Conservation (phyloP, 1,139 yeast species). For the Yamadazyma buinensis region DNA sequence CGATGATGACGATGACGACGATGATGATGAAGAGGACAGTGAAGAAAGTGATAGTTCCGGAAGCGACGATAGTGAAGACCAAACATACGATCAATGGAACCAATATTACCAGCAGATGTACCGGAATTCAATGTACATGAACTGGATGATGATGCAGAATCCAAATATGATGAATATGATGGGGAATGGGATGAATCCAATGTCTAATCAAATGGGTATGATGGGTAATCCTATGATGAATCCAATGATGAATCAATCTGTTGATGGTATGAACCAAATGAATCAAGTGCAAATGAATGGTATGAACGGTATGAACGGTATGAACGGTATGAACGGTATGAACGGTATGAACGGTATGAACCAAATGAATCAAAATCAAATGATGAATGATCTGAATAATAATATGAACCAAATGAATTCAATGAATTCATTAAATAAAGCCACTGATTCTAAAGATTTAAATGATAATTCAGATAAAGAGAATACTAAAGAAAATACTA, state of each 20-base stretch:
- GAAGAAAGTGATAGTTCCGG: too few species aligned
- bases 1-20: constrained; percentile 10
- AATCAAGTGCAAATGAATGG: background rate
- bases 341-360: constrained; percentile 15
- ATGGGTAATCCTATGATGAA: constrained; percentile 9
- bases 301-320: constrained; percentile 11
- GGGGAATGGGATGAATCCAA: constrained; percentile 15
- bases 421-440: background rate
- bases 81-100: constrained; percentile 13
- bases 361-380: constrained; percentile 12
- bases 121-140: constrained; percentile 14
- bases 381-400: constrained; percentile 1
- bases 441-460: background rate
- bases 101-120: constrained; percentile 15
- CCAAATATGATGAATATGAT: constrained; percentile 10
- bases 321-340: constrained; percentile 25
- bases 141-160: constrained; percentile 12
- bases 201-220: background rate
- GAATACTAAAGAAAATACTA: background rate
- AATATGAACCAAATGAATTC: background rate
- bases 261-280: background rate
- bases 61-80: too few species aligned
- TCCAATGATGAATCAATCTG: constrained; percentile 16
- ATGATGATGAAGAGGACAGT: constrained; percentile 5
- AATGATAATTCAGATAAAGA: background rate